phyloP scores from a whole-genome alignment of 2,329 filamentous ascomycete genomes.

The Exophiala spinifera region DNA sequence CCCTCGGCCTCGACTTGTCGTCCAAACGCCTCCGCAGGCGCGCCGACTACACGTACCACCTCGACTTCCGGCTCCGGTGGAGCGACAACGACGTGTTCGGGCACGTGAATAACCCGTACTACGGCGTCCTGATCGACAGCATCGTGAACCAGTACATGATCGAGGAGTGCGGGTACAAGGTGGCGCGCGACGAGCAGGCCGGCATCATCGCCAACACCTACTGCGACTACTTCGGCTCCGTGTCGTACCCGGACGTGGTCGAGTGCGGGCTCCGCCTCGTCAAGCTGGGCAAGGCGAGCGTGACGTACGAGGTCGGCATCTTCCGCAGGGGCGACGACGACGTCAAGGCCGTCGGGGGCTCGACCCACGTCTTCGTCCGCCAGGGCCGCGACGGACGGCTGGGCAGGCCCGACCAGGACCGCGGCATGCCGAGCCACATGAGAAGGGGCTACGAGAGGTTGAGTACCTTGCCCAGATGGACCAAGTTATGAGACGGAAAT shows the following conservation, averaged over 20 bases:
- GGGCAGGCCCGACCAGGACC: conserved; percentile 56
- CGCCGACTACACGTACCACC: conserved; percentile 26
- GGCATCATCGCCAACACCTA: conserved; percentile 82
- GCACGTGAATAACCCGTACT: conserved; percentile 88
- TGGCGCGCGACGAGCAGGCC: conserved; percentile 67
- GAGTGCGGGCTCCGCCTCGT: conserved; percentile 79
- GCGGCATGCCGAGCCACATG: conserved; percentile 54
- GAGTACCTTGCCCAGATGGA: background rate
- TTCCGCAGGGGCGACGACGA: conserved; percentile 71
- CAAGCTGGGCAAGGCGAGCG: conserved; percentile 79
- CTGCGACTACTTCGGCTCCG: conserved; percentile 78
- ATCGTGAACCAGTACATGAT: conserved; percentile 88
- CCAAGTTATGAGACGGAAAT: conserved; percentile 2
- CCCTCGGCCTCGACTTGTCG: conserved; percentile 20
- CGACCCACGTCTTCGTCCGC: conserved; percentile 86
- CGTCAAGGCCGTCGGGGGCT: conserved; percentile 80
- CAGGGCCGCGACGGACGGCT: conserved; percentile 49
- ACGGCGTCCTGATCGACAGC: conserved; percentile 84
- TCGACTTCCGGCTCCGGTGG: conserved; percentile 37
- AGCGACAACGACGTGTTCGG: conserved; percentile 93
- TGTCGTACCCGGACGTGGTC: conserved; percentile 76
- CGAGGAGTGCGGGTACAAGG: conserved; percentile 69
- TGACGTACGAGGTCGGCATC: conserved; percentile 84
- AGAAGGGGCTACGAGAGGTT: conserved; percentile 14
- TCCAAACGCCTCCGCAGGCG: conserved; percentile 27